Conservation (phyloP, 176 grass and related monocot genomes). For the Cenchrus americanus region DNA sequence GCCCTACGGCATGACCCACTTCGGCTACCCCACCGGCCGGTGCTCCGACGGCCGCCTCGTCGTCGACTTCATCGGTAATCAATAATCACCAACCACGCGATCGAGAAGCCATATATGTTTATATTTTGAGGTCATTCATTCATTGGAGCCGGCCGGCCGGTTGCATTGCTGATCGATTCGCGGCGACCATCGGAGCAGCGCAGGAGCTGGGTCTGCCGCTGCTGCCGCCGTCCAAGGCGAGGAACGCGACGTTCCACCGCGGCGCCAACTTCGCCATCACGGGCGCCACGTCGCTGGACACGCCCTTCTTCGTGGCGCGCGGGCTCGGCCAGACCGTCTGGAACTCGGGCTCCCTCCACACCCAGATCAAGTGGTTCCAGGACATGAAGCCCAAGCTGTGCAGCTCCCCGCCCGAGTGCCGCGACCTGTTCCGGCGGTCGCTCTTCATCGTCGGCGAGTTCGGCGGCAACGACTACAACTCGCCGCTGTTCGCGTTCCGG, state of each 20-base stretch:
- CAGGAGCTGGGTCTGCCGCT: conserved; percentile 80
- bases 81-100: too few species aligned
- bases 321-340: conserved; percentile 67
- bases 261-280: conserved; percentile 95
- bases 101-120: too few species aligned
- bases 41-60: conserved; percentile 87
- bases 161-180: too few species aligned
- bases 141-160: too few species aligned
- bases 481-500: conserved; percentile 72
- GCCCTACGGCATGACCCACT: conserved; percentile 82
- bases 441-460: conserved; percentile 95
- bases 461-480: conserved; percentile 96
- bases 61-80: conserved; percentile 77
- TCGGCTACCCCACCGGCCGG: conserved; percentile 79
- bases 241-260: conserved; percentile 66
- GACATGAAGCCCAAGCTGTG: conserved; percentile 84
- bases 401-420: conserved; percentile 66
- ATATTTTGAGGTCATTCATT: too few species aligned
- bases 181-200: conserved; percentile 40
- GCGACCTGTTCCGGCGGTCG: conserved; percentile 64
- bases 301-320: conserved; percentile 58
- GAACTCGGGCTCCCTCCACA: conserved; percentile 84
- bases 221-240: conserved; percentile 80
- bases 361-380: conserved; percentile 77
- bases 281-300: conserved; percentile 78